phyloP scores from a whole-genome alignment of 2,329 filamentous ascomycete species.

The Fusarium tricinctum region DNA sequence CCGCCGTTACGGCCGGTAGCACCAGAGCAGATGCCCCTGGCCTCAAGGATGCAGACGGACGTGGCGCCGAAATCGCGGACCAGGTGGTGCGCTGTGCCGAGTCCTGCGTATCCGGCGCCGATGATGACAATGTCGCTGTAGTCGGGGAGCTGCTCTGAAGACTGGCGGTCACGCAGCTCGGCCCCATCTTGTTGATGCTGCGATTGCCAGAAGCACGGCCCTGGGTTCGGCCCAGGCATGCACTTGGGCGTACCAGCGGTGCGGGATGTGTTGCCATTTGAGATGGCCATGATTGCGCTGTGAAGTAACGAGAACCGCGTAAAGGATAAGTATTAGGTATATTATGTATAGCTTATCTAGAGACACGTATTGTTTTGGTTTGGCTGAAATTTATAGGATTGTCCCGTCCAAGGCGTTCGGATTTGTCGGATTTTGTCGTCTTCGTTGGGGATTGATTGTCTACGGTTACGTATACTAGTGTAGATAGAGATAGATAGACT shows the following conservation, averaged over 20 bases:
- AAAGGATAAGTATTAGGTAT: conserved; percentile 4
- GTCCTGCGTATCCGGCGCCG: conserved; percentile 5
- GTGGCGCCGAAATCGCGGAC: not conserved
- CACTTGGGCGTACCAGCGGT: conserved; percentile 9
- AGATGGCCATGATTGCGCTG: conserved; percentile 9
- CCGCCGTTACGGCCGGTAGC: conserved; percentile 13
- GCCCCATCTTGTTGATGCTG: not conserved
- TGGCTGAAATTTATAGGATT: not conserved
- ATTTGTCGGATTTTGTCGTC: not conserved
- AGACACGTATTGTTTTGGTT: not conserved
- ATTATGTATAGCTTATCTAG: not conserved
- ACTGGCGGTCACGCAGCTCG: not conserved
- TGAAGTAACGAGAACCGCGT: not conserved
- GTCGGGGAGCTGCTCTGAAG: conserved; percentile 2
- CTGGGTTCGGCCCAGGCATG: not conserved
- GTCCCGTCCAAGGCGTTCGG: not conserved
- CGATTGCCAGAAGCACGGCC: conserved; percentile 6
- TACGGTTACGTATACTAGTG: not conserved
- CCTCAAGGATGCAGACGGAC: conserved; percentile 7
- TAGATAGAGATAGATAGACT: conserved; percentile 2
- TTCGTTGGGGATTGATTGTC: not conserved
- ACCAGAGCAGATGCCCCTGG: conserved; percentile 4
- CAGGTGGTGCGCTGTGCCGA: conserved; percentile 7
- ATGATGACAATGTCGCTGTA: conserved; percentile 11
- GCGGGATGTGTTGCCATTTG: not conserved